Evolutionary conservation across 2,329 filamentous ascomycete species (phyloP).

Genomic region (Aspergillus aculeatus): DNA sequence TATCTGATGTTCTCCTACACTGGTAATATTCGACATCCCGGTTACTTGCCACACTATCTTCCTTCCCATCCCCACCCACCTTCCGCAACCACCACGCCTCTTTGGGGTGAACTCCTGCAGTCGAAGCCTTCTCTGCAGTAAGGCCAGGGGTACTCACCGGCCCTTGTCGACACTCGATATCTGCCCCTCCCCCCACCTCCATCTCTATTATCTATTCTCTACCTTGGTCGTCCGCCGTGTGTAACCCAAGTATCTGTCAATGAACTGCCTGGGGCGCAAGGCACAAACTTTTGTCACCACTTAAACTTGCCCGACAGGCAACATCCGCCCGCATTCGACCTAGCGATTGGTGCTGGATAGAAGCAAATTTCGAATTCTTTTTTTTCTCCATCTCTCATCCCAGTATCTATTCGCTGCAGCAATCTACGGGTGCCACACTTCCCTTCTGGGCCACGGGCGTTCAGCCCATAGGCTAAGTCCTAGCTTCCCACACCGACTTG

Average conservation of each 20-base stretch:
- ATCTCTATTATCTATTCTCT: no score
- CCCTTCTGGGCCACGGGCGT: conserved; percentile 24
- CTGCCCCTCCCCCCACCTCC: not conserved
- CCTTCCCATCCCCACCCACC: conserved; percentile 6
- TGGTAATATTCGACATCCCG: conserved; percentile 9
- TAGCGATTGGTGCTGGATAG: conserved; percentile 9
- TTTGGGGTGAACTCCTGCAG: conserved; percentile 8
- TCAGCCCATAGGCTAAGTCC: conserved; percentile 24
- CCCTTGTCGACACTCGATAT: not conserved
- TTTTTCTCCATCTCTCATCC: not conserved
- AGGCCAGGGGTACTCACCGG: conserved; percentile 4
- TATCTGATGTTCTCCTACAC: conserved; percentile 22
- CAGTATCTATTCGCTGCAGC: conserved; percentile 10
- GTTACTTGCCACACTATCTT: conserved; percentile 13
- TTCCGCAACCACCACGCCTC: conserved; percentile 9
- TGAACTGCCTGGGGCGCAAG: conserved; percentile 9
- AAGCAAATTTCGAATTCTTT: conserved; percentile 2
- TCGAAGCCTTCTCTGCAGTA: conserved; percentile 10
- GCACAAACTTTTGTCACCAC: conserved; percentile 10
- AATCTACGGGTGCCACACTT: conserved; percentile 17
- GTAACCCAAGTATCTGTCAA: conserved; percentile 1
- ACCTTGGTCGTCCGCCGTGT: not conserved
- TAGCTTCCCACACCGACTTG: conserved; percentile 29
- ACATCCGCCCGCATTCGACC: conserved; percentile 5
- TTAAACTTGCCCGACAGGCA: conserved; percentile 6